These are phyloP conservation scores for Mycena albidolilacea DNA, from an alignment of 768 basidiomycete species.

Conservation along the genomic window DNA sequence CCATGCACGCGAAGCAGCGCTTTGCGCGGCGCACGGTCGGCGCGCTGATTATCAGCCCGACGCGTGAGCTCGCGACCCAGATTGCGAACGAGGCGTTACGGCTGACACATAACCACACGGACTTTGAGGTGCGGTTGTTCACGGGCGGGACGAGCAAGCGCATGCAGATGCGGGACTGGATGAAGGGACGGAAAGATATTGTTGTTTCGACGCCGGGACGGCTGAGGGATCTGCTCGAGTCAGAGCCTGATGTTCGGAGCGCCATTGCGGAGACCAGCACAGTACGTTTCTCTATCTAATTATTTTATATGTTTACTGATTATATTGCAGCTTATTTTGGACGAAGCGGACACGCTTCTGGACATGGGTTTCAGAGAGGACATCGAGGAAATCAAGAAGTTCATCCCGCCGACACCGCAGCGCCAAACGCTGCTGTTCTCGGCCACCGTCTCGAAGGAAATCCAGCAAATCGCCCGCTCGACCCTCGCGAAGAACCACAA, in stretches of 20 bases:
- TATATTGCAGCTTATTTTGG: conserved; percentile 79
- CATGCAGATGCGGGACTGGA: conserved; percentile 79
- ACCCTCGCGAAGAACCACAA: conserved; percentile 72
- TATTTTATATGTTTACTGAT: conserved; percentile 25
- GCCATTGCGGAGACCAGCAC: conserved; percentile 70
- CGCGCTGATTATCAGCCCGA: conserved; percentile 88
- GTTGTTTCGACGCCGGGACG: conserved; percentile 95
- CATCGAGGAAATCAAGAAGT: conserved; percentile 77
- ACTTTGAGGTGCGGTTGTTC: conserved; percentile 80
- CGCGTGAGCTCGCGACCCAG: conserved; percentile 91
- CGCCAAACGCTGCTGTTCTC: conserved; percentile 96
- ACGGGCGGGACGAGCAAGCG: conserved; percentile 83
- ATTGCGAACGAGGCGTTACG: conserved; percentile 88
- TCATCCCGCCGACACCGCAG: conserved; percentile 71
- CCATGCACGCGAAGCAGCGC: conserved; percentile 52
- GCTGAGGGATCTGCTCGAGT: conserved; percentile 78
- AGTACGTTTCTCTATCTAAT: conserved; percentile 56
- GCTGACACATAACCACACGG: conserved; percentile 71
- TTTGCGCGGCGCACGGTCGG: conserved; percentile 71
- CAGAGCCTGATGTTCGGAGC: conserved; percentile 67
- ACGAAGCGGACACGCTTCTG: conserved; percentile 92
- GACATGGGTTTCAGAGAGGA: conserved; percentile 95
- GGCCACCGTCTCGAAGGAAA: conserved; percentile 83
- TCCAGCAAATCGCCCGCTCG: conserved; percentile 78
- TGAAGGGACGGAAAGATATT: conserved; percentile 76